phyloP scores from a whole-genome alignment of 371 early-diverging fungal species.

The Syncephalis fuscata region DNA sequence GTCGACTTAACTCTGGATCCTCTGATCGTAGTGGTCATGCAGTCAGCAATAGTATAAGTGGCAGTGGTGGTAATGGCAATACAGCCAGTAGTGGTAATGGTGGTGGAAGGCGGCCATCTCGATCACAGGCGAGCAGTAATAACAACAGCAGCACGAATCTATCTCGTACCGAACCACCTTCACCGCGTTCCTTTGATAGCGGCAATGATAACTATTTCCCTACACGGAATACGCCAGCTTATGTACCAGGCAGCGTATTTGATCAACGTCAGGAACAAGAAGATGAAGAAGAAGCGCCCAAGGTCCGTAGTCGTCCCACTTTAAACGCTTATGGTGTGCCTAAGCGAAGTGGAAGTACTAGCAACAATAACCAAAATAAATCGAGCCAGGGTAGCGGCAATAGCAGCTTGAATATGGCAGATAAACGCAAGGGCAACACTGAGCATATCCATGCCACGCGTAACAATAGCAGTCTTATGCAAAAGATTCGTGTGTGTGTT shows the following conservation, averaged over 20 bases:
- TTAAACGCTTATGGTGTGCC: slow-evolving; percentile 9
- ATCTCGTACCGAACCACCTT: slow-evolving; percentile 2
- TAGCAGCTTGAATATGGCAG: background rate
- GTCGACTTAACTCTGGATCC: no score
- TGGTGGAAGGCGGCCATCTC: no score
- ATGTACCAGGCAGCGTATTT: background rate
- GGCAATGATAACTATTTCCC: background rate
- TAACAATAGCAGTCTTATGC: slow-evolving; percentile 22
- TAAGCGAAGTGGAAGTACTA: slow-evolving; percentile 1
- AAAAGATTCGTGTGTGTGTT: slow-evolving; percentile 92
- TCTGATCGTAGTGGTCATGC: no score
- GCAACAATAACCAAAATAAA: background rate
- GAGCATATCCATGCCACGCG: background rate
- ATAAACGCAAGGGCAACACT: slow-evolving; percentile 1
- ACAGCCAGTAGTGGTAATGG: no score
- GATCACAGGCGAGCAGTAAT: no score
- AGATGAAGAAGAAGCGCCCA: slow-evolving; percentile 2
- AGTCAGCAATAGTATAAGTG: no score
- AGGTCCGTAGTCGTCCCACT: background rate
- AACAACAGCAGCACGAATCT: background rate
- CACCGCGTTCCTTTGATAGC: background rate
- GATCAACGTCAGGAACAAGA: background rate
- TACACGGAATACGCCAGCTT: background rate
- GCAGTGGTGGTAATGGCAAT: no score
- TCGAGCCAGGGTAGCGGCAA: background rate